Percentiles rank a stretch among this genome's conserved stretches.
Conservation (phyloP, 306 rosid species). For the Inga oerstediana region DNA sequence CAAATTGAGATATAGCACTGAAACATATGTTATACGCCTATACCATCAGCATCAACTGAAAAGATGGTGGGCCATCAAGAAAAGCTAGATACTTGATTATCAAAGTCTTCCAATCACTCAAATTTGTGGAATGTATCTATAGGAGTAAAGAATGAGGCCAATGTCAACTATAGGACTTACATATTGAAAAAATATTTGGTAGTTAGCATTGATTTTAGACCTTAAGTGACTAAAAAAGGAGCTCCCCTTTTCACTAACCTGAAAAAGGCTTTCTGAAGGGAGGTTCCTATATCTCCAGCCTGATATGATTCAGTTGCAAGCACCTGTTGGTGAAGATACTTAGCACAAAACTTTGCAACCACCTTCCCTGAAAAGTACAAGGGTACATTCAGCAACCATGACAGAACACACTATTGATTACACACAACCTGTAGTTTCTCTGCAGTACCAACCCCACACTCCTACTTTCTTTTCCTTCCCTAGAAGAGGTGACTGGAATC, state of each 20-base stretch:
- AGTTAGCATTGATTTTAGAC: not conserved
- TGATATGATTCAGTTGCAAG: slow-evolving; percentile 66
- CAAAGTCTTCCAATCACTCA: not conserved
- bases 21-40: not conserved
- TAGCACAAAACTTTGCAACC: slow-evolving; percentile 92
- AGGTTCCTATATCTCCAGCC: slow-evolving; percentile 79
- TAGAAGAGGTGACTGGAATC: not conserved
- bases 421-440: not conserved
- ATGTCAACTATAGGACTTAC: not conserved
- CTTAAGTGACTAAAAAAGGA: slow-evolving; percentile 6
- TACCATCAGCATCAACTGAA: not conserved
- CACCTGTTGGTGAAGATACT: slow-evolving; percentile 86
- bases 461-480: not conserved
- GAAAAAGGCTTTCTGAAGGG: slow-evolving; percentile 78
- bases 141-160: not conserved
- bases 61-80: not conserved
- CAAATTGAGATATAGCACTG: not conserved
- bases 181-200: not conserved
- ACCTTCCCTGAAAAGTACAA: slow-evolving; percentile 69
- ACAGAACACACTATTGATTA: not conserved
- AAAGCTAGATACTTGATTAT: not conserved
- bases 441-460: not conserved
- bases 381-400: slow-evolving; percentile 32
- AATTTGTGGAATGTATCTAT: not conserved
- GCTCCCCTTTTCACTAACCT: slow-evolving; percentile 49